Conservation (phyloP, 495 filamentous ascomycete genomes). For the Saxophila tyrrhenica region DNA sequence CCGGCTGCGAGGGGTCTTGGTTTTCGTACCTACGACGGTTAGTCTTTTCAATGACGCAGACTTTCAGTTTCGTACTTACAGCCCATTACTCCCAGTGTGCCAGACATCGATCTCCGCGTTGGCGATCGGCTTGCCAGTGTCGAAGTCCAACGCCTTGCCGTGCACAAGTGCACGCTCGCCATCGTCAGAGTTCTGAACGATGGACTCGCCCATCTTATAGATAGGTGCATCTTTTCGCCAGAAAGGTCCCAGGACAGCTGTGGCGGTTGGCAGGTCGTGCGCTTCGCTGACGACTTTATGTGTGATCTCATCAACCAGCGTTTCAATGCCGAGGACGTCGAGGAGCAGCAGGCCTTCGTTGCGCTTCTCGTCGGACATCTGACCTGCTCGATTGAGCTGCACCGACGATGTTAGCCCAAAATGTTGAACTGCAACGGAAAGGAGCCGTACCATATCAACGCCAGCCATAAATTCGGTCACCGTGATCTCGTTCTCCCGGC, state of each 20-base stretch:
- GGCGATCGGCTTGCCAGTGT: constrained; percentile 45
- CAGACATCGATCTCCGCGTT: constrained; percentile 69
- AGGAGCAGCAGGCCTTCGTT: constrained; percentile 61
- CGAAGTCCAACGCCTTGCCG: constrained; percentile 46
- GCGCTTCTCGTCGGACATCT: constrained; percentile 55
- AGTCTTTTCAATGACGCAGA: constrained; percentile 65
- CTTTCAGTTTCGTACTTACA: constrained; percentile 49
- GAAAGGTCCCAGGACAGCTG: constrained; percentile 65
- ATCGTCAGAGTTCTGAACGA: constrained; percentile 31
- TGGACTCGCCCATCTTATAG: constrained; percentile 52
- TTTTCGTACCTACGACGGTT: constrained; percentile 77
- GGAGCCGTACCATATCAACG: constrained; percentile 21
- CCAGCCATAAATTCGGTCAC: constrained; percentile 40
- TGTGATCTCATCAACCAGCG: constrained; percentile 66
- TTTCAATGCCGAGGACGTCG: constrained; percentile 63
- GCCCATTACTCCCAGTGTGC: constrained; percentile 60
- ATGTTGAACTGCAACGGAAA: neutral
- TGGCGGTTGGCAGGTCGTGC: constrained; percentile 46
- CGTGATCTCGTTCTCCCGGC: constrained; percentile 47
- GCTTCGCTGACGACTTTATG: constrained; percentile 46
- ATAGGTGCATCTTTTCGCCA: constrained; percentile 57
- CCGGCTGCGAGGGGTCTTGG: constrained; percentile 56
- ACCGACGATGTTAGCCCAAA: neutral
- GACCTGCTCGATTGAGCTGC: constrained; percentile 52
- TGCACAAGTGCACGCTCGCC: constrained; percentile 43